phyloP scores from a whole-genome alignment of 73 alveolate genomes.

The Stentor roeselii region DNA sequence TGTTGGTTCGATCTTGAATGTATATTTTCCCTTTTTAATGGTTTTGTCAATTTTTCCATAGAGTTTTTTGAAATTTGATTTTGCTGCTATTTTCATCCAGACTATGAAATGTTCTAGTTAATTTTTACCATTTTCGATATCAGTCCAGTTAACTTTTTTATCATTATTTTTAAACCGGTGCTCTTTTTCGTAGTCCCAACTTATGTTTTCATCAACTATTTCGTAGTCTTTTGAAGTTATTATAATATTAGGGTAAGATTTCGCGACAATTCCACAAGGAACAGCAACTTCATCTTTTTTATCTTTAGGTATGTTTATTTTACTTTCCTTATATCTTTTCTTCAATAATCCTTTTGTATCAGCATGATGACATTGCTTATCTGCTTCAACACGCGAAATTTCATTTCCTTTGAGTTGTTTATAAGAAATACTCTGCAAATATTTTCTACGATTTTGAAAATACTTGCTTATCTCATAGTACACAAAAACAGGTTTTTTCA shows the following conservation, averaged over 20 bases:
- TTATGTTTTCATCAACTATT: slow-evolving; percentile 36
- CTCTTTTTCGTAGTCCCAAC: slow-evolving; percentile 70
- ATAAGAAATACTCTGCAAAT: slow-evolving; percentile 62
- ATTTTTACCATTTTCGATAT: not conserved
- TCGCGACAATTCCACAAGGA: slow-evolving; percentile 89
- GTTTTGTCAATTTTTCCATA: not conserved
- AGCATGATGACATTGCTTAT: slow-evolving; percentile 45
- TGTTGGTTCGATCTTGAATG: not conserved
- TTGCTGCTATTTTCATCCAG: not conserved
- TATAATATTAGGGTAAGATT: slow-evolving; percentile 63
- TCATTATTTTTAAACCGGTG: slow-evolving; percentile 49
- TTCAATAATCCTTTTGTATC: slow-evolving; percentile 33
- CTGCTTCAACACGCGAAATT: slow-evolving; percentile 20
- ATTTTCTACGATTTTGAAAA: slow-evolving; percentile 72
- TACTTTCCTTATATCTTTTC: slow-evolving; percentile 25
- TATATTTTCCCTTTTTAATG: not conserved
- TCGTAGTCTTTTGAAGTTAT: slow-evolving; percentile 24
- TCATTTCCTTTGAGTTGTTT: slow-evolving; percentile 72
- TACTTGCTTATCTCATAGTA: slow-evolving; percentile 75
- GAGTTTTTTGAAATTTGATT: not conserved
- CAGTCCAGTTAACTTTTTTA: slow-evolving; percentile 19
- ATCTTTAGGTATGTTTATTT: slow-evolving; percentile 38
- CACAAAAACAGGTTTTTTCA: slow-evolving; percentile 53
- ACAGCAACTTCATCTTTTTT: slow-evolving; percentile 57
- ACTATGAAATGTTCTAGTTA: not conserved